phyloP scores from a whole-genome alignment of 2,329 filamentous ascomycete genomes.

The Colletotrichum ledebouriae region DNA sequence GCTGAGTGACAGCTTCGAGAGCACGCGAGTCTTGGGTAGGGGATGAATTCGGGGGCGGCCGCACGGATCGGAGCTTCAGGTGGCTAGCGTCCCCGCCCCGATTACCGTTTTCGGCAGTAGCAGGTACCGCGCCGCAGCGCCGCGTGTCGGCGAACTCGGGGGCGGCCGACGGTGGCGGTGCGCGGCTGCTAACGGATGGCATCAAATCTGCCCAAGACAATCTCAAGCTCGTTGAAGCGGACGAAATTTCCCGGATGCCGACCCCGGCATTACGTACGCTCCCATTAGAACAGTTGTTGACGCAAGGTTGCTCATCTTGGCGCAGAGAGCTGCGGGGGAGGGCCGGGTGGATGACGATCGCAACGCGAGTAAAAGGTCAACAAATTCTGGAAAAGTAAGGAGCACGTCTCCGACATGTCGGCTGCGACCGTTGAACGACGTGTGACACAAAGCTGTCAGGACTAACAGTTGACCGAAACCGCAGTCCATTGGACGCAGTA shows the following conservation, averaged over 20 bases:
- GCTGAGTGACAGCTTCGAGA: background rate
- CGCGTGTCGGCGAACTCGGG: background rate
- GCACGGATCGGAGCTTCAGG: background rate
- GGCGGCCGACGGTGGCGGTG: background rate
- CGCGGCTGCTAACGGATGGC: background rate
- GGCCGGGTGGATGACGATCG: background rate
- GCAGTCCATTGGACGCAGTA: slow-evolving; percentile 11
- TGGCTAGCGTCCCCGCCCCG: background rate
- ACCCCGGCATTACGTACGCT: background rate
- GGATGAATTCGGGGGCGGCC: background rate
- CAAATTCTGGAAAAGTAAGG: too few species aligned
- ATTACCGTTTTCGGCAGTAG: slow-evolving; percentile 1
- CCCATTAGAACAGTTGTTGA: background rate
- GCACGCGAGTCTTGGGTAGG: background rate
- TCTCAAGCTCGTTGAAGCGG: background rate
- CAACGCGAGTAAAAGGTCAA: too few species aligned
- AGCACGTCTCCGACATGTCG: too few species aligned
- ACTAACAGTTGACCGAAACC: background rate
- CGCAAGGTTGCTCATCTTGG: too few species aligned
- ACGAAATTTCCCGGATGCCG: background rate
- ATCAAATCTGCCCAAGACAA: too few species aligned
- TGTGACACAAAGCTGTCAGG: background rate
- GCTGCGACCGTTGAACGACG: background rate
- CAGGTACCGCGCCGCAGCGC: slow-evolving; percentile 5
- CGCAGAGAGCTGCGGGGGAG: background rate